A percentile compares a stretch with the other conserved stretches of the same genome.
Evolutionary conservation across 805 yeast species (phyloP).

Genomic region (Metschnikowia bowlesiae): DNA sequence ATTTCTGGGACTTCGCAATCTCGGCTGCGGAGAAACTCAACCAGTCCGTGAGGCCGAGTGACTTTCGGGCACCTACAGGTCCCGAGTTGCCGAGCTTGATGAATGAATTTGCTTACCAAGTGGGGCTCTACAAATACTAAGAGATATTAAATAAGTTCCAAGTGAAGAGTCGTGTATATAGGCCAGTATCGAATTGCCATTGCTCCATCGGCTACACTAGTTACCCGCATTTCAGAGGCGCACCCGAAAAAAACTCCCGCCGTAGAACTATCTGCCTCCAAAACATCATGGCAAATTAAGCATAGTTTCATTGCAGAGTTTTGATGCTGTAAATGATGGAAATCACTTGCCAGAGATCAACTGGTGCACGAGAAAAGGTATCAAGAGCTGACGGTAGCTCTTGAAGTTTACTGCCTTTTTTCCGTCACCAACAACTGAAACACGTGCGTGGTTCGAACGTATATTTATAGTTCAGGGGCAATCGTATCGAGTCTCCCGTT

Average conservation of each 20-base stretch:
- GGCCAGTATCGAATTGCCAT: not conserved
- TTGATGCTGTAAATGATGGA: conserved; percentile 41
- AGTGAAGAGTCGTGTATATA: not conserved
- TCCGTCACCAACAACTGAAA: not conserved
- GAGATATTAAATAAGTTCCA: not conserved
- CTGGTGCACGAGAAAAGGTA: conserved; percentile 25
- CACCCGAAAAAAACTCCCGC: not conserved
- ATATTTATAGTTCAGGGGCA: no score
- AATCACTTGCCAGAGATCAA: conserved; percentile 38
- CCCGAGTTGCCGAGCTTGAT: conserved; percentile 31
- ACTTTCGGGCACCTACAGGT: conserved; percentile 23
- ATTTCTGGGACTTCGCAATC: conserved; percentile 18
- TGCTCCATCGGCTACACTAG: not conserved
- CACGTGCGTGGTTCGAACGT: not conserved
- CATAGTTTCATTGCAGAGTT: conserved; percentile 42
- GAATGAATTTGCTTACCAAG: conserved; percentile 27
- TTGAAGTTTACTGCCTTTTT: conserved; percentile 16
- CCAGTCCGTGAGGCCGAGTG: conserved; percentile 4
- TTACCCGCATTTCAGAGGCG: conserved; percentile 11
- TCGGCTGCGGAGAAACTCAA: conserved; percentile 15
- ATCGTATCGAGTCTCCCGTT: no score
- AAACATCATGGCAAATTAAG: conserved; percentile 35
- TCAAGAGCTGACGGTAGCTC: conserved; percentile 13
- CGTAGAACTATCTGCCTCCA: not conserved
- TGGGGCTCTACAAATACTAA: conserved; percentile 6